These are phyloP conservation scores for Vitis rotundifolia DNA, from an alignment of 164 flowering plant species.

Conservation along the genomic window DNA sequence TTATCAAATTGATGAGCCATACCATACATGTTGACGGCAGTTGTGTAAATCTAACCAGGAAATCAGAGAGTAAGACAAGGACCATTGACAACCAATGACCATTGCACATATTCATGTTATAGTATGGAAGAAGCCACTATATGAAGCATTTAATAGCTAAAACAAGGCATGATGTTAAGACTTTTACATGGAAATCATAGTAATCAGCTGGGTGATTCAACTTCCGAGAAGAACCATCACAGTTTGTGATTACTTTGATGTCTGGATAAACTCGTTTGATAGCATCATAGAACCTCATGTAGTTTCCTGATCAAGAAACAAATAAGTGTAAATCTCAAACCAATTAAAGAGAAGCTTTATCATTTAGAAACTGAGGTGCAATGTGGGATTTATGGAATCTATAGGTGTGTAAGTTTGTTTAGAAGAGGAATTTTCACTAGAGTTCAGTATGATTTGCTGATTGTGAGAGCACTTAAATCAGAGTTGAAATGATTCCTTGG, in stretches of 20 bases:
- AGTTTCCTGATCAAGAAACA: constrained; percentile 62
- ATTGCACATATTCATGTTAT: not conserved
- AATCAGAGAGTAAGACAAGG: constrained; percentile 11
- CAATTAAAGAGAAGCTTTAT: constrained; percentile 1
- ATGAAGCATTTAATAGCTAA: not conserved
- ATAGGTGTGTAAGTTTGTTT: not conserved
- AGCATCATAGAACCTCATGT: constrained; percentile 72
- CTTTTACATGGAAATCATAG: constrained; percentile 88
- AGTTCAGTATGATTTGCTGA: too few species aligned
- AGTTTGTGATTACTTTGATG: constrained; percentile 79
- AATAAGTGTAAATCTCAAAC: not conserved
- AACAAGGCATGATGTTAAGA: not conserved
- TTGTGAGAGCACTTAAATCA: too few species aligned
- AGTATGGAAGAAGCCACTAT: not conserved
- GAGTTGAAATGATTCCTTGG: too few species aligned
- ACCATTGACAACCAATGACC: not conserved
- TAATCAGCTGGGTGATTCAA: constrained; percentile 93
- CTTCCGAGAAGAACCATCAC: constrained; percentile 70
- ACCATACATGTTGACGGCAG: constrained; percentile 58
- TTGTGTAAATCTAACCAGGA: constrained; percentile 55
- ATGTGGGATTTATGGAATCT: not conserved
- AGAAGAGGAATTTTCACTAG: too few species aligned
- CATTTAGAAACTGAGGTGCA: not conserved
- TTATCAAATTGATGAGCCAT: constrained; percentile 52
- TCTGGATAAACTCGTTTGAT: constrained; percentile 75